Evolutionary conservation across 2,329 filamentous ascomycete species (phyloP).

Genomic region (Ustulina deusta): DNA sequence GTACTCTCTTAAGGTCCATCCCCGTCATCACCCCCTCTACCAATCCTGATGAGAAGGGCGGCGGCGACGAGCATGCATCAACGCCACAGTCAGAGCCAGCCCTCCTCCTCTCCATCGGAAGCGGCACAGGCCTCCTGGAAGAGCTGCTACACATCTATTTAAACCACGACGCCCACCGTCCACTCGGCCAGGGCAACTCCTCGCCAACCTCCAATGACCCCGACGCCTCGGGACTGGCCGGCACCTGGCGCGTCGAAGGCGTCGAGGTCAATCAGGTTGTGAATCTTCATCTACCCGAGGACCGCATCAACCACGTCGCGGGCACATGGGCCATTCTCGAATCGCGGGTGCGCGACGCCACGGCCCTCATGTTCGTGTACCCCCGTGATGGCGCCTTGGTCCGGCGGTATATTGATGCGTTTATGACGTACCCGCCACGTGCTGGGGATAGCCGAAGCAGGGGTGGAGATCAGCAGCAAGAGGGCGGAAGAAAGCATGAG

Average conservation of each 20-base stretch:
- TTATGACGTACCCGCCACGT: slow-evolving; percentile 10
- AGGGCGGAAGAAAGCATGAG: background rate
- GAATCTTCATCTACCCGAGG: slow-evolving; percentile 38
- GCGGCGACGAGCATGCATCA: background rate
- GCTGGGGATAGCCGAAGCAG: background rate
- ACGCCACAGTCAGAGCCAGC: background rate
- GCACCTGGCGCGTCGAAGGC: slow-evolving; percentile 38
- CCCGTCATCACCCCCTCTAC: background rate
- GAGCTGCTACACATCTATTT: slow-evolving; percentile 34
- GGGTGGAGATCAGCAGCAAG: background rate
- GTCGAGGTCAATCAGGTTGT: slow-evolving; percentile 36
- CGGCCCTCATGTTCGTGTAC: slow-evolving; percentile 52
- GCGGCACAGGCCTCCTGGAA: slow-evolving; percentile 42
- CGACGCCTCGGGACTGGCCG: background rate
- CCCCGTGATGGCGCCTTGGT: slow-evolving; percentile 51
- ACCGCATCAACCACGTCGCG: slow-evolving; percentile 45
- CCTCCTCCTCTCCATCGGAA: slow-evolving; percentile 42
- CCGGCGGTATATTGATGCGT: slow-evolving; percentile 44
- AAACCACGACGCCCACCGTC: background rate
- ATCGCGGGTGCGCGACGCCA: slow-evolving; percentile 42
- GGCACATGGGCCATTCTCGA: slow-evolving; percentile 51
- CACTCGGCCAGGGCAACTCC: background rate
- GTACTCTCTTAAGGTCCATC: slow-evolving; percentile 5
- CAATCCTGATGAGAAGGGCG: background rate
- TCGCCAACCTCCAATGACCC: background rate